phyloP scores from a whole-genome alignment of 345 rosid genomes.

The Populus davidiana region DNA sequence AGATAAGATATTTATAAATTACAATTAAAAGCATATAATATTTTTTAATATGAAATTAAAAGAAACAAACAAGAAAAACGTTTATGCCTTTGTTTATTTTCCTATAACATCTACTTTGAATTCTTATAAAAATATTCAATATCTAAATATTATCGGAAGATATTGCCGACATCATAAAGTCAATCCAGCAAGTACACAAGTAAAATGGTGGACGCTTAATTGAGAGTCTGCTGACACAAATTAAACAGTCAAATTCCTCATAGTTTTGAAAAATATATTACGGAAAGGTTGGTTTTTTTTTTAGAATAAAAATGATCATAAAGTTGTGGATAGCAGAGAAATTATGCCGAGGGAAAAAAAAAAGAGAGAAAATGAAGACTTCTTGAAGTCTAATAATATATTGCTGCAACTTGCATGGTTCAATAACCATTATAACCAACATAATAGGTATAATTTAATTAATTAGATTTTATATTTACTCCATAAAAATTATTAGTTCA shows the following conservation, averaged over 20 bases:
- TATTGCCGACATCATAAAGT: background rate
- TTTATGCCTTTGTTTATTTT: too few relatives aligned
- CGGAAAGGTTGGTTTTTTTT: background rate
- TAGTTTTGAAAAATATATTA: background rate
- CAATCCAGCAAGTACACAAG: background rate
- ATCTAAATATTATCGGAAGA: background rate
- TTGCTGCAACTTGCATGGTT: conserved; percentile 1
- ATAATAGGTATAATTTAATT: accelerated
- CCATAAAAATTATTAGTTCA: accelerated
- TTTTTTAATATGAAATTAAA: too few relatives aligned
- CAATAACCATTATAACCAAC: background rate
- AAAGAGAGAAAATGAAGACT: background rate
- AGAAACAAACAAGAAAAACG: too few relatives aligned
- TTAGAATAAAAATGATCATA: background rate
- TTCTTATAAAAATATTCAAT: too few relatives aligned
- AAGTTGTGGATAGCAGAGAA: background rate
- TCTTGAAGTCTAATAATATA: too few relatives aligned
- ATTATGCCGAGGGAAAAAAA: background rate
- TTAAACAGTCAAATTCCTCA: background rate
- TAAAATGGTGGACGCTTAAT: background rate
- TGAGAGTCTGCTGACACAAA: background rate
- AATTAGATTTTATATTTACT: accelerated
- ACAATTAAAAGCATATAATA: too few relatives aligned
- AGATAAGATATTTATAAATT: background rate
- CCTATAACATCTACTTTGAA: too few relatives aligned